A percentile compares a stretch with the other conserved stretches of the same genome.
Conservation (phyloP, 257 asterid species). For the Solanum chiquidenum region DNA sequence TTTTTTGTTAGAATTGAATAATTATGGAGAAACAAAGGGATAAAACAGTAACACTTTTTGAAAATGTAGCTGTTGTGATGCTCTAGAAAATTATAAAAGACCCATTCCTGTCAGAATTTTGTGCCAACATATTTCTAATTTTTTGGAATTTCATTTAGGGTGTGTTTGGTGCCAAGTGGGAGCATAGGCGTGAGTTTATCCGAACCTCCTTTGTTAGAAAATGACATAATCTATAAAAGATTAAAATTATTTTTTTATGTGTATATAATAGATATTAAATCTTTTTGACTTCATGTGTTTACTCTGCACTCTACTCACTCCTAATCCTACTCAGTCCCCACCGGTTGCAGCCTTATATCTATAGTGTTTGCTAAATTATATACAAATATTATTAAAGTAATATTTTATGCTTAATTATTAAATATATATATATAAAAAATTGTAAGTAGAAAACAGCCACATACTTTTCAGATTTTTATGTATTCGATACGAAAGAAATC, state of each 20-base stretch:
- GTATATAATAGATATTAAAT: not conserved
- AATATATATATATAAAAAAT: not conserved
- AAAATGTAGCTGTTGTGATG: not conserved
- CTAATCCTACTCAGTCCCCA: not conserved
- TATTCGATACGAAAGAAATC: too few species aligned
- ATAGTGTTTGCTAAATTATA: not conserved
- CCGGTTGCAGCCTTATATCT: not conserved
- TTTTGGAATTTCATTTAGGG: not conserved
- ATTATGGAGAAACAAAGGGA: not conserved
- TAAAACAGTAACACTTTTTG: not conserved
- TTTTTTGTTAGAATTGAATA: not conserved
- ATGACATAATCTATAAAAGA: not conserved
- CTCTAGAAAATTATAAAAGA: not conserved
- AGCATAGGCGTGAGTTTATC: not conserved
- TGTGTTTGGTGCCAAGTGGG: not conserved
- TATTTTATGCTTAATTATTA: not conserved
- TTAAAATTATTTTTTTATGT: not conserved
- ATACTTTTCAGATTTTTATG: not conserved
- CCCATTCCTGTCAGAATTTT: not conserved
- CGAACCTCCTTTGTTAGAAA: not conserved
- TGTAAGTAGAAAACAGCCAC: too few species aligned
- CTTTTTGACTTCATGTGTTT: not conserved
- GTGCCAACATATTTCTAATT: not conserved
- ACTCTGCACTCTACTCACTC: too few species aligned
- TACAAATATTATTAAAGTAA: not conserved